These are phyloP conservation scores for Microsporum canis DNA, from an alignment of 2,329 filamentous ascomycete genomes.

Conservation along the genomic window DNA sequence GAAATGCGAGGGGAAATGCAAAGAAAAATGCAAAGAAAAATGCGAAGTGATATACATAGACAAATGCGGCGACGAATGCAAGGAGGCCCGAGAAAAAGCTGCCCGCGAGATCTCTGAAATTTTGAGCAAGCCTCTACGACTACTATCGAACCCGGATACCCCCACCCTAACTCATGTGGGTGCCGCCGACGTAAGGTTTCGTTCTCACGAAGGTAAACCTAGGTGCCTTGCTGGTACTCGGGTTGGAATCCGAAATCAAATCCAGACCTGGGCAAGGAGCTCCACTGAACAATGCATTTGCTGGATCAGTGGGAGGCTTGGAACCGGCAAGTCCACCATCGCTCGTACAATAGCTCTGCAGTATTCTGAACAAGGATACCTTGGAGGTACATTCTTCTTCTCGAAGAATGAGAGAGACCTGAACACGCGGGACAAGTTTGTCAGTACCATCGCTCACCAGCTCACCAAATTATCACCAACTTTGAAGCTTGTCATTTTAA, in stretches of 20 bases:
- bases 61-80: not conserved
- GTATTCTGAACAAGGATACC: not conserved
- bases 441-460: slow-evolving; percentile 16
- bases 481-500: not conserved
- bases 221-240: not conserved
- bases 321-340: slow-evolving; percentile 23
- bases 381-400: slow-evolving; percentile 18
- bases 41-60: too few relatives aligned
- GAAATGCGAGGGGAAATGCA: too few relatives aligned
- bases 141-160: not conserved
- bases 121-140: not conserved
- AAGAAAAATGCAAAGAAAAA: too few relatives aligned
- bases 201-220: not conserved
- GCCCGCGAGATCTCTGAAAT: not conserved
- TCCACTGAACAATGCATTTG: slow-evolving; percentile 13
- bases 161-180: not conserved
- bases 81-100: not conserved
- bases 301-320: slow-evolving; percentile 22
- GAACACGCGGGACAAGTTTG: slow-evolving; percentile 14
- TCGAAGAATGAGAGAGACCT: slow-evolving; percentile 14
- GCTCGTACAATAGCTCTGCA: not conserved
- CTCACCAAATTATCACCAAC: slow-evolving; percentile 5
- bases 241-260: not conserved
- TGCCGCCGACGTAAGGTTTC: not conserved
- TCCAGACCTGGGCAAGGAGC: not conserved